Evolutionary conservation across 2,329 filamentous ascomycete genomes (phyloP), one percentile per base, ranked within the genome.

Genomic region (Waltergamsia citrina): DNA sequence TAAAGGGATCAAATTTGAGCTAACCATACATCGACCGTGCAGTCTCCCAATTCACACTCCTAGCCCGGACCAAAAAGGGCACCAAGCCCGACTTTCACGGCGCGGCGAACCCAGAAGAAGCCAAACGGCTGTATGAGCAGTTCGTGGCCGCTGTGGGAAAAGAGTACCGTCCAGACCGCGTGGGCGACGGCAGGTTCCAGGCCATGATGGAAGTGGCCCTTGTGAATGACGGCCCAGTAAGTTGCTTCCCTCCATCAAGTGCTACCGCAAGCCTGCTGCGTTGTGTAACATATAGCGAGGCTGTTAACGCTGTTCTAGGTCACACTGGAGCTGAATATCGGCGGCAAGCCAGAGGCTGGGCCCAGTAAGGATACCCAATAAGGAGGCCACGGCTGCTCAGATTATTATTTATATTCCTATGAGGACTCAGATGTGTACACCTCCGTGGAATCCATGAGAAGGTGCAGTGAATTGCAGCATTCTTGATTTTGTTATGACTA

Each of bases 151-250:
- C 82, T 46, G 77, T 96, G 27, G 72, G 78, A 46, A 68, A 78
- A 35, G 69, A 77, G 3, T 94, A 96, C 54, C 57, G 65, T 5
- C 57, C 72, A 6, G 83, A 86, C 7, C 79, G 71, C 42, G 88
- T 98, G 38, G 87, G 94, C 54, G 81, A 98, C 53, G 92, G 93
- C n/a, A 78, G 90, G 20, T 98, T 98, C 56, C 90, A 94, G 52
- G 92, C 92, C 32, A 95, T 94, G 88, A 98, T 98, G 92, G 82
- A 96, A 51, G 90, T 98, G 38, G 82, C 84, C 32, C 61, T 95
- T 20, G 78, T 95, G 32, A 96, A 96, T 45, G 90, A 96, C 45
- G 78, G 78, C 2, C 78, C 78, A 35, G 78, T 81, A 53, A 44
- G 59, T 53, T 11, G 19, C n/a, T n/a, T 25, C 17, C 14, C 9